Conservation (phyloP, 2,329 filamentous ascomycete genomes). For the Pezicula neosporulosa region DNA sequence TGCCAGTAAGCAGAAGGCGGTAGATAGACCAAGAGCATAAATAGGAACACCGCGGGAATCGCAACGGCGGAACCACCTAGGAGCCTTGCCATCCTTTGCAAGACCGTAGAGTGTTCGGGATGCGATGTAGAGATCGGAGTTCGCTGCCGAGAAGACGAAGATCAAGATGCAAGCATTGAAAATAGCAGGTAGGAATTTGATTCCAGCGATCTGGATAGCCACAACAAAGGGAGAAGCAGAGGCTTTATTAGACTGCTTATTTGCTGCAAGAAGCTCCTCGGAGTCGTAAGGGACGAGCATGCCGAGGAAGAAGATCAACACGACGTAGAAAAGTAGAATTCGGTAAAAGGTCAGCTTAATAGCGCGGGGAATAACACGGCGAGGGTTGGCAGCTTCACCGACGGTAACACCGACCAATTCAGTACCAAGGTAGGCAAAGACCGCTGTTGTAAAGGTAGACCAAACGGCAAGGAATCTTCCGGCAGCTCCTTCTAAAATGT, state of each 20-base stretch:
- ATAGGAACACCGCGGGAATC: slow-evolving; percentile 54
- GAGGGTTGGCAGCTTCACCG: slow-evolving; percentile 61
- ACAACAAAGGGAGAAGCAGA: slow-evolving; percentile 49
- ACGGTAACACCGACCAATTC: slow-evolving; percentile 62
- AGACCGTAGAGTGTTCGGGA: slow-evolving; percentile 69
- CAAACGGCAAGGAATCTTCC: slow-evolving; percentile 58
- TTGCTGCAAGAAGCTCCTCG: slow-evolving; percentile 47
- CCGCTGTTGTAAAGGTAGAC: slow-evolving; percentile 45
- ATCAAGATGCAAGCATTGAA: slow-evolving; percentile 68
- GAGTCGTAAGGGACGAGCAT: slow-evolving; percentile 65
- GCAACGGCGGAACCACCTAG: slow-evolving; percentile 48
- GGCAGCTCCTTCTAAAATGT: slow-evolving; percentile 37
- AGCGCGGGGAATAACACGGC: slow-evolving; percentile 64
- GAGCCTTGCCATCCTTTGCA: slow-evolving; percentile 63
- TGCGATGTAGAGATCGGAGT: slow-evolving; percentile 60
- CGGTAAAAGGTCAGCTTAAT: slow-evolving; percentile 59
- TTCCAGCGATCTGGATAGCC: slow-evolving; percentile 63
- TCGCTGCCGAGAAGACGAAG: slow-evolving; percentile 60
- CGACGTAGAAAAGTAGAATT: slow-evolving; percentile 59
- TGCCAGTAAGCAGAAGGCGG: slow-evolving; percentile 58
- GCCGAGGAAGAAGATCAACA: slow-evolving; percentile 59
- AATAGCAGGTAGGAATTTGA: slow-evolving; percentile 59
- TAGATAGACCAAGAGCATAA: slow-evolving; percentile 38
- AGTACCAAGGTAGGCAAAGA: slow-evolving; percentile 59
- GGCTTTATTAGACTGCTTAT: slow-evolving; percentile 36